Base-by-base conservation (phyloP, 495 filamentous ascomycete species). In the Chlorociboria aeruginascens region DNA sequence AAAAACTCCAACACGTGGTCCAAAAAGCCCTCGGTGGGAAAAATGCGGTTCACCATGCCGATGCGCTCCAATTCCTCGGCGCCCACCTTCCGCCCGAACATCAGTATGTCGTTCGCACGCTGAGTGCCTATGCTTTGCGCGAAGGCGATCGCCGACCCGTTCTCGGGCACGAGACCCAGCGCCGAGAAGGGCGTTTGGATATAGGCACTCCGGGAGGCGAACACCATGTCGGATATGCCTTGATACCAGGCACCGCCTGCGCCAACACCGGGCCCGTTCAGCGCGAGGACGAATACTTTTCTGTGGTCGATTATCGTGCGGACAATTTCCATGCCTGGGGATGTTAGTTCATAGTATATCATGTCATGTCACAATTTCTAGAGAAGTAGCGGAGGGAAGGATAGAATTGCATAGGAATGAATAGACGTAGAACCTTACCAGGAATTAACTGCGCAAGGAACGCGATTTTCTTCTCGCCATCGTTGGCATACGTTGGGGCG, bases 231-330 rank as follows among this genome's bases (percentile, higher is more conserved):
- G 0, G 56, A 31, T 7, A 53, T 37, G 12, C 56, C 56, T 3
- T 49, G 46, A 25, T 56, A 59, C 56, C 56, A 59, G 1, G 56
- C 56, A 7, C 46, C 56, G 2, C 56, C 56, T 1, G 46, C 56
- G 3, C 56, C 56, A 16, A 59, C 56, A 7, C 35, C 56, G 0
- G 56, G 56, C 7, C 56, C 56, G 36, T 59, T 59, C 7, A 59
- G 50, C 1, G 53, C 56, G 10, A 59, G 56, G n/a, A 59, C 45
- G 32, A 59, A 55, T 29, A 59, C 49, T 43, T 59, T 59, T 8
- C 43, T 45, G 35, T 59, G 56, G 33, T 59, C 52, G 20, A 59
- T 59, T 16, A 59, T 55, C 8, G 49, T 50, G 17, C 56, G 50
- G 20, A 59, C 43, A 43, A 59, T 44, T 48, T 59, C 56, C 3